Conservation (phyloP, 305 asterid genomes). For the Fraxinus platypoda region DNA sequence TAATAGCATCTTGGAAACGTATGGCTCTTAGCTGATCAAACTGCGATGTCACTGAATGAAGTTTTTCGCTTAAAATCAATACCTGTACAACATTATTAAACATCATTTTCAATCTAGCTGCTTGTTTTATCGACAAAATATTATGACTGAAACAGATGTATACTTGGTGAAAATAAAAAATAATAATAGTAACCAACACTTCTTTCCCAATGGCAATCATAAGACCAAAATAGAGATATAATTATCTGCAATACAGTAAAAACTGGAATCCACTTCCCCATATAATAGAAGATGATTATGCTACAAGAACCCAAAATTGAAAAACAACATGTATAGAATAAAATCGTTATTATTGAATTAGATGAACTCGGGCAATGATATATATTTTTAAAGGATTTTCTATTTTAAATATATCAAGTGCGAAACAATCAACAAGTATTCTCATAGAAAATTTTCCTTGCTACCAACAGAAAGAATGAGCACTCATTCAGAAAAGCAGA, state of each 20-base stretch:
- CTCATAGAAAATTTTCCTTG: neutral
- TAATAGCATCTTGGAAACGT: constrained; percentile 89
- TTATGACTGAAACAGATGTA: neutral
- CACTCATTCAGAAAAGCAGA: constrained; percentile 3
- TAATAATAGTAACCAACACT: neutral
- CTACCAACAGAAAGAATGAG: neutral
- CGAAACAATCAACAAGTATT: neutral
- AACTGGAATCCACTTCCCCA: neutral
- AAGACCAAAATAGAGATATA: neutral
- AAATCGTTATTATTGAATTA: neutral
- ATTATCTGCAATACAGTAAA: neutral
- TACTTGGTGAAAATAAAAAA: neutral
- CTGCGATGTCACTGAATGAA: constrained; percentile 77
- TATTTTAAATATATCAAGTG: neutral
- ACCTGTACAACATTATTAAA: constrained; percentile 44
- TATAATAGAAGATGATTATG: neutral
- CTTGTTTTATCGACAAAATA: neutral
- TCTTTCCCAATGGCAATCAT: neutral
- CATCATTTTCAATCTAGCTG: neutral
- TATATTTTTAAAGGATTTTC: neutral
- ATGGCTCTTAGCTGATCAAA: constrained; percentile 89
- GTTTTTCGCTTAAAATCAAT: constrained; percentile 83
- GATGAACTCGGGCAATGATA: neutral
- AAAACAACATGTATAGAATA: neutral
- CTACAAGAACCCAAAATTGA: neutral